Percentiles rank a stretch among this genome's conserved stretches.
These are phyloP conservation scores for Lycium ferocissimum DNA, from an alignment of 257 asterid species.

Conservation along the genomic window DNA sequence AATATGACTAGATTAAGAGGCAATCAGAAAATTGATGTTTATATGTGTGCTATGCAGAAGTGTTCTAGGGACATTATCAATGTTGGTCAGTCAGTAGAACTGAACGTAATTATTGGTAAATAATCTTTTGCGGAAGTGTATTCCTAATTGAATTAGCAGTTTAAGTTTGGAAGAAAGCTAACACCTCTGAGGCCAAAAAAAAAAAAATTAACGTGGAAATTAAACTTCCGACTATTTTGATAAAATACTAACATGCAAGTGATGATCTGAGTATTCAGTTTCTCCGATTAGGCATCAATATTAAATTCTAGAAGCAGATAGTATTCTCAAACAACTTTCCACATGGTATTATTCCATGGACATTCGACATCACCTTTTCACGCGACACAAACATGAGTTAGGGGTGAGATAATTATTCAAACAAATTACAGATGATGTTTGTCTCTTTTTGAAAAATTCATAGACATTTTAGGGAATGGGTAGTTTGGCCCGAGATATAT, in stretches of 20 bases:
- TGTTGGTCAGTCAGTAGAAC: background rate
- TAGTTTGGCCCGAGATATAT: background rate
- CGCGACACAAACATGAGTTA: background rate
- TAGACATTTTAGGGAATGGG: background rate
- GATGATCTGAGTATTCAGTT: background rate
- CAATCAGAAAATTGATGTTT: background rate
- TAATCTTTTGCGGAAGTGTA: background rate
- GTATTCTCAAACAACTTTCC: background rate
- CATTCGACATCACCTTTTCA: background rate
- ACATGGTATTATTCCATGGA: background rate
- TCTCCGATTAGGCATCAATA: background rate
- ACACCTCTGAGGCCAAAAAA: background rate
- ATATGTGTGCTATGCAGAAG: background rate
- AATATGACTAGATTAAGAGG: background rate
- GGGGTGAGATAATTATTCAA: background rate
- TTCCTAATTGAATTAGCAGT: background rate
- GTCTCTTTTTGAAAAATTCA: background rate
- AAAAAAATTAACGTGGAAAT: background rate
- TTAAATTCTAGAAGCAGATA: background rate
- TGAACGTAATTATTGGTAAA: background rate
- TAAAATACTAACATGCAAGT: background rate
- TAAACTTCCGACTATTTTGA: background rate
- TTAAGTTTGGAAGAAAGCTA: background rate
- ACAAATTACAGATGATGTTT: background rate
- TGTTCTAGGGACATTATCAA: background rate